Evolutionary conservation across 352 stramenopile species (phyloP).

Genomic region (Phytophthora palmivora): DNA sequence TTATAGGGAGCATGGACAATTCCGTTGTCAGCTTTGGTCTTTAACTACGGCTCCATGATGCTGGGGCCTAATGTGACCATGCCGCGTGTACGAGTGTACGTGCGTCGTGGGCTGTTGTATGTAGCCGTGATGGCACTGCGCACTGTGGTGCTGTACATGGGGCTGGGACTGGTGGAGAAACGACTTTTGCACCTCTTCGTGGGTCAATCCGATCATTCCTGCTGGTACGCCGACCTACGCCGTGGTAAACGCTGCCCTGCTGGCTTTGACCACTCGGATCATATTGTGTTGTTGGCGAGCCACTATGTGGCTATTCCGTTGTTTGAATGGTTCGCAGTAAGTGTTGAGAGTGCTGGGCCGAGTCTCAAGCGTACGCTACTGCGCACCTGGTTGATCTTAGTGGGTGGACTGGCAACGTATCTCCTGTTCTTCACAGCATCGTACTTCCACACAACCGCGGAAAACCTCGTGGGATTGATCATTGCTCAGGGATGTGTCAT

Average conservation of each 20-base stretch:
- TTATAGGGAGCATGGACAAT: conserved; percentile 70
- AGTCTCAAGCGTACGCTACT: conserved; percentile 63
- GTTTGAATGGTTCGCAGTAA: conserved; percentile 82
- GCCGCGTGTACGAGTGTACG: conserved; percentile 56
- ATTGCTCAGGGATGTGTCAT: conserved; percentile 69
- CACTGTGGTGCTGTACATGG: conserved; percentile 73
- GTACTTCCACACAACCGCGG: conserved; percentile 73
- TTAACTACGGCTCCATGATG: conserved; percentile 80
- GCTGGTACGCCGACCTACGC: conserved; percentile 71
- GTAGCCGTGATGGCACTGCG: conserved; percentile 65
- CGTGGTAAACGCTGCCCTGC: conserved; percentile 55
- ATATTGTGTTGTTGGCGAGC: conserved; percentile 75
- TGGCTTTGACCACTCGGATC: conserved; percentile 82
- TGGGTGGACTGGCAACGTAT: conserved; percentile 50
- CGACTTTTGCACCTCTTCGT: conserved; percentile 45
- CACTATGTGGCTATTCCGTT: conserved; percentile 76
- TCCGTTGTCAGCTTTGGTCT: conserved; percentile 59
- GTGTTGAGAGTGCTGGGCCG: conserved; percentile 46
- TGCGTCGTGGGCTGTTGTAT: conserved; percentile 69
- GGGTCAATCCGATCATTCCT: conserved; percentile 39
- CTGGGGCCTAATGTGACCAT: conserved; percentile 58
- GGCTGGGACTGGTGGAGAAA: conserved; percentile 62
- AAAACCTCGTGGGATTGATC: conserved; percentile 70
- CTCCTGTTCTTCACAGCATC: conserved; percentile 73
- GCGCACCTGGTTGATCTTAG: conserved; percentile 50